Percentiles rank a stretch among this genome's conserved stretches.
phyloP scores from a whole-genome alignment of 768 basidiomycete genomes.

The Psilocybe cubensis region DNA sequence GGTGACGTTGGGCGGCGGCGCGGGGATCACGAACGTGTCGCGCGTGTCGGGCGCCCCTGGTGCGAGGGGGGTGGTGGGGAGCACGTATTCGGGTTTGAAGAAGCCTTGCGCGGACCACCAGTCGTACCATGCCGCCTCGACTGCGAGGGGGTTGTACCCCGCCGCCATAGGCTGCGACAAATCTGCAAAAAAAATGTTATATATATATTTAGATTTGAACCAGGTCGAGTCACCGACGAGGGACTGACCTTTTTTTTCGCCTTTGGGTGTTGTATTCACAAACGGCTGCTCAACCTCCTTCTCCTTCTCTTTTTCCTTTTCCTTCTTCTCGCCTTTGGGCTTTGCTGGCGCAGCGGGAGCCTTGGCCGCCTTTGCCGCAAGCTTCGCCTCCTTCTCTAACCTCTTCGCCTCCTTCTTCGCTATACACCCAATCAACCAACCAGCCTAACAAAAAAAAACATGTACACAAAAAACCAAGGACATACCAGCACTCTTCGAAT shows the following conservation, averaged over 20 bases:
- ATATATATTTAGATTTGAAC: not conserved
- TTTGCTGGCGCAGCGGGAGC: constrained; percentile 51
- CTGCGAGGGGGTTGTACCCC: constrained; percentile 95
- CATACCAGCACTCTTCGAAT: constrained; percentile 47
- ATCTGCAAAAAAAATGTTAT: constrained; percentile 50
- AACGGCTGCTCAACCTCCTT: constrained; percentile 64
- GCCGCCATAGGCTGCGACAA: constrained; percentile 84
- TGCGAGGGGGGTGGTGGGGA: constrained; percentile 54
- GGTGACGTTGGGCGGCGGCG: constrained; percentile 96
- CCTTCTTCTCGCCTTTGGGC: constrained; percentile 73
- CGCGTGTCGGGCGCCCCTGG: constrained; percentile 62
- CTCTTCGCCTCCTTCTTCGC: constrained; percentile 89
- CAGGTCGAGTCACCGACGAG: not conserved
- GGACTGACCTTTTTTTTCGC: constrained; percentile 88
- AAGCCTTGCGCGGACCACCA: constrained; percentile 95
- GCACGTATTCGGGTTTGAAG: constrained; percentile 71
- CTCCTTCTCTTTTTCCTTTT: constrained; percentile 70
- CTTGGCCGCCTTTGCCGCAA: constrained; percentile 70
- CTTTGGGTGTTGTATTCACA: constrained; percentile 87
- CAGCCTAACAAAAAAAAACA: not conserved
- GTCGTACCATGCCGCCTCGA: constrained; percentile 96
- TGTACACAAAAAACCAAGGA: not conserved
- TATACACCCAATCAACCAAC: constrained; percentile 24
- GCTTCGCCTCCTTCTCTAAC: constrained; percentile 77
- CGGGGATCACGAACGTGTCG: constrained; percentile 76